phyloP scores from a whole-genome alignment of 1,139 yeast species.

The Protomyces macrosporus region DNA sequence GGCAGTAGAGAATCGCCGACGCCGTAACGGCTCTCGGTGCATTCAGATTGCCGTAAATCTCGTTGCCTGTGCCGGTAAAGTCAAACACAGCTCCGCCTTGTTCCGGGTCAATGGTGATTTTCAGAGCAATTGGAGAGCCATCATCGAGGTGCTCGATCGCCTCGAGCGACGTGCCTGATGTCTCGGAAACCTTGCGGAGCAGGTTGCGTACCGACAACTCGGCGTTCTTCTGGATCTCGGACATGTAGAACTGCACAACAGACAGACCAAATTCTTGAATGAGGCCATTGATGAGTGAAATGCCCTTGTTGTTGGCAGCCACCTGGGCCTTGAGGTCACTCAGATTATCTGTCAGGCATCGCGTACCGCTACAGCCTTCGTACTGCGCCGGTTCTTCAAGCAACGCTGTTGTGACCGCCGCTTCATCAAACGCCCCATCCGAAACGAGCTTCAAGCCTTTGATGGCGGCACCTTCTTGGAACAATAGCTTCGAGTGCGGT shows the following conservation, averaged over 20 bases:
- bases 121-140: conserved; percentile 50
- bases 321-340: conserved; percentile 62
- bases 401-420: conserved; percentile 46
- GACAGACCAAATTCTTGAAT: conserved; percentile 50
- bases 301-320: conserved; percentile 64
- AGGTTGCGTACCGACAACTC: conserved; percentile 50
- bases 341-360: conserved; percentile 55
- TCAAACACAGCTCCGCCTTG: conserved; percentile 53
- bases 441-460: conserved; percentile 53
- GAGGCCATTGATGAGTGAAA: conserved; percentile 47
- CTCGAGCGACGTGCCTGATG: conserved; percentile 40
- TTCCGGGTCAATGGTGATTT: conserved; percentile 44
- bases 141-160: conserved; percentile 59
- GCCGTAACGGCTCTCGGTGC: conserved; percentile 66
- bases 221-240: conserved; percentile 57
- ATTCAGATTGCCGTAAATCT: conserved; percentile 53
- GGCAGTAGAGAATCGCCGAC: conserved; percentile 63
- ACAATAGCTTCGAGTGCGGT: conserved; percentile 54
- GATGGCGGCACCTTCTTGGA: conserved; percentile 62
- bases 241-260: conserved; percentile 56
- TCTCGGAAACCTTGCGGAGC: conserved; percentile 41
- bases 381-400: conserved; percentile 50
- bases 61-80: conserved; percentile 57
- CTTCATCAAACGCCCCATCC: conserved; percentile 53
- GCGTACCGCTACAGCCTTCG: conserved; percentile 59